Base-by-base conservation (phyloP, 192 early-diverging fungal genomes). In the Backusella mclennaniae region DNA sequence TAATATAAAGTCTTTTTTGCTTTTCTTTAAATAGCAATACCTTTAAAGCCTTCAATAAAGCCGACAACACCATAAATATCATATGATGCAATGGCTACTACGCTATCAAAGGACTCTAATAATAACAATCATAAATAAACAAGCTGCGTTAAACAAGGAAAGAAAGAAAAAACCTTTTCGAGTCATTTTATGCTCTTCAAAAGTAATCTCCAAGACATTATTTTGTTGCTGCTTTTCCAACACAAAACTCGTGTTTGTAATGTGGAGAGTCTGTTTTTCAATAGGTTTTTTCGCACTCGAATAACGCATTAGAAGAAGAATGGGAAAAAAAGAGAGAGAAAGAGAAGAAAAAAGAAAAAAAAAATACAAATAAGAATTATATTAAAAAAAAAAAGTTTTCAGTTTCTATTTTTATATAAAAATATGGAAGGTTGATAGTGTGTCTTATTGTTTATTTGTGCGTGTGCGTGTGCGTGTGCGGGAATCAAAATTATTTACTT, bases 61-160 rank as follows among this genome's bases (percentile, higher is more conserved):
- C 79, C 79, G 35, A 80, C 17, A 17, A 80, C 53, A 31, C 75
- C 79, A 46, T 76, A 80, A 19, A 80, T 73, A 33, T 76, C 71
- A 74, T 73, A 80, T 5, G 66, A n/a, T 29, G 46, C 59, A 26
- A 19, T 53, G 3, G 72, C 71, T 29, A 67, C 42, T 29, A 63
- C 11, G 8, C 71, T 71, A 29, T 76, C 75, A 66, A 73, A 80
- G 0, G 42, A 39, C 26, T 75, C 79, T 80, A 73, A 49, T 17
- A 29, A 33, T 23, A 38, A 33, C 53, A 38, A 23, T n/a, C 23
- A 11, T 14, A 5, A 35, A 67, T 12, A 71, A 4, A 2, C 3
- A 8, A 39, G 9, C 41, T 17, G 4, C 39, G 4, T 42, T 33
- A 14, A 11, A 11, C 42, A 42, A n/a, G 33, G 2, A 23, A 71